Conservation (phyloP, 2,329 filamentous ascomycete species). For the Fonsecaea multimorphosa region DNA sequence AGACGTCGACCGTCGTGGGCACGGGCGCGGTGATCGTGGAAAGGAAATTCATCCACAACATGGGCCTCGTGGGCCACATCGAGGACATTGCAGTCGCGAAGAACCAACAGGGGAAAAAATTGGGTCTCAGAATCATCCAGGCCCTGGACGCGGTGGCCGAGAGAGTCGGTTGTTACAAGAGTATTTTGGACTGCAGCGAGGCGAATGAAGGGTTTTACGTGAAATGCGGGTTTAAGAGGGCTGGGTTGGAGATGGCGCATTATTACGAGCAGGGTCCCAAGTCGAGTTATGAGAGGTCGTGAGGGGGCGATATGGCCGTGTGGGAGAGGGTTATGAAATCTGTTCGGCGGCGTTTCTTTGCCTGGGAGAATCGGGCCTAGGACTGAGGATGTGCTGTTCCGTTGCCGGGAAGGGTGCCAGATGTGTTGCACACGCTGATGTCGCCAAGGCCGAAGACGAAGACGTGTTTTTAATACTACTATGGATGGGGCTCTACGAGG, state of each 20-base stretch:
- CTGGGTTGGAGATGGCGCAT: slow-evolving; percentile 95
- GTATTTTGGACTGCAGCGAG: slow-evolving; percentile 94
- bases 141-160: slow-evolving; percentile 87
- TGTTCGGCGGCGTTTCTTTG: background rate
- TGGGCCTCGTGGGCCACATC: slow-evolving; percentile 82
- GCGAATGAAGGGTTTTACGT: slow-evolving; percentile 97
- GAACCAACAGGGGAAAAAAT: slow-evolving; percentile 96
- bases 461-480: background rate
- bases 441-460: background rate
- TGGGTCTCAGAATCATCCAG: slow-evolving; percentile 90
- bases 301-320: background rate
- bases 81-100: slow-evolving; percentile 96
- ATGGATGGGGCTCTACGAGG: background rate
- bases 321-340: background rate
- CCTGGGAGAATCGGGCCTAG: background rate
- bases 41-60: slow-evolving; percentile 69
- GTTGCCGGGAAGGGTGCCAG: background rate
- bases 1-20: slow-evolving; percentile 74
- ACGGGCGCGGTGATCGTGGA: slow-evolving; percentile 91
- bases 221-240: slow-evolving; percentile 93
- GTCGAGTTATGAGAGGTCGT: slow-evolving; percentile 24
- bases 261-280: slow-evolving; percentile 65
- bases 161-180: slow-evolving; percentile 93
- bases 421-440: background rate
- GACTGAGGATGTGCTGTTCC: background rate